Conservation (phyloP, 1,284 basidiomycete species). For the Melanopsichium pennsylvanicum region DNA sequence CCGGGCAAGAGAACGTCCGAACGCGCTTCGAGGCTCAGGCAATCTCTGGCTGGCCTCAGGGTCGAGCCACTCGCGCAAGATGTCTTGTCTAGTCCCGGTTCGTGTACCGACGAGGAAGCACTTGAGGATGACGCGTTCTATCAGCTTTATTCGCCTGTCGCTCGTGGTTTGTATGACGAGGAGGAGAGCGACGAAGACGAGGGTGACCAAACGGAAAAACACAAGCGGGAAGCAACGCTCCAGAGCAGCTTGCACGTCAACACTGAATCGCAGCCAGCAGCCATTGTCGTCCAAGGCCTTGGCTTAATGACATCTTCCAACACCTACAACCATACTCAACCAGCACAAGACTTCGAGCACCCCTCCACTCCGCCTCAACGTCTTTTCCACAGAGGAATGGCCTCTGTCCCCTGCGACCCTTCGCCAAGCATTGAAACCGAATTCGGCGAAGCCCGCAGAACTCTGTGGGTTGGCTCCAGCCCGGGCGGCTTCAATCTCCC, state of each 20-base stretch:
- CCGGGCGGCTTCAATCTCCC: constrained; percentile 39
- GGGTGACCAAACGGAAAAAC: neutral
- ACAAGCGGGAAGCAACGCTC: neutral
- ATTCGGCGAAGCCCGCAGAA: constrained; percentile 29
- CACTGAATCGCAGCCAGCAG: neutral
- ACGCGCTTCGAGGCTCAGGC: constrained; percentile 3
- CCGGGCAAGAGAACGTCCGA: neutral
- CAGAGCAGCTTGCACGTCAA: neutral
- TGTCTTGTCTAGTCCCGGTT: constrained; percentile 19
- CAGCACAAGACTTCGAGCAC: neutral
- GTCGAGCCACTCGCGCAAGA: constrained; percentile 18
- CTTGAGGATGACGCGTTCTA: constrained; percentile 44
- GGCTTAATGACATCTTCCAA: constrained; percentile 1
- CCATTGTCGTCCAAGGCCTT: constrained; percentile 6
- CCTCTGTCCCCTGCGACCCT: constrained; percentile 33
- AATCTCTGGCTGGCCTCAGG: constrained; percentile 6
- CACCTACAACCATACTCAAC: neutral
- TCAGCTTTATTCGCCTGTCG: constrained; percentile 39
- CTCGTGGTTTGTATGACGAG: constrained; percentile 22
- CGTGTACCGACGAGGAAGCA: constrained; percentile 26
- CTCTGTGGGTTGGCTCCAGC: constrained; percentile 25
- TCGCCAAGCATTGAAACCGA: constrained; percentile 40
- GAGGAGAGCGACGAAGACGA: constrained; percentile 23
- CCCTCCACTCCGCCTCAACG: constrained; percentile 28
- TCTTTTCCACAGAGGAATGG: constrained; percentile 15